A percentile compares a stretch with the other conserved stretches of the same genome.
phyloP scores from a whole-genome alignment of 345 rosid species.

The Euphorbia peplus region DNA sequence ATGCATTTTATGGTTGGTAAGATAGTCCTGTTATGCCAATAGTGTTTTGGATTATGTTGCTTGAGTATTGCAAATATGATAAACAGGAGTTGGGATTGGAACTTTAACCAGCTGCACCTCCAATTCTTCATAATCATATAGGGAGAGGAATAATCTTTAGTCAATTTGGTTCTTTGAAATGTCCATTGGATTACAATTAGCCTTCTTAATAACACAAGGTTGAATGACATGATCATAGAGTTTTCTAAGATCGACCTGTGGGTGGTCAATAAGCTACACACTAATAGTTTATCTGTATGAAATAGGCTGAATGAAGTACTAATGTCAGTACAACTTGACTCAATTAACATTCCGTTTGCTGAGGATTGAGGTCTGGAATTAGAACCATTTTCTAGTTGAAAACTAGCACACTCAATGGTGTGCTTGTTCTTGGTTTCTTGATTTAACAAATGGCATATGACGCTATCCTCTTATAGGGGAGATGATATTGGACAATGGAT shows the following conservation, averaged over 20 bases:
- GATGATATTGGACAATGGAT: background rate
- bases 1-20: background rate
- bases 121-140: background rate
- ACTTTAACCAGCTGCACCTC: background rate
- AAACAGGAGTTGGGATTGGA: too few species aligned
- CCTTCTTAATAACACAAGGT: background rate
- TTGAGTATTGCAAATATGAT: background rate
- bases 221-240: background rate
- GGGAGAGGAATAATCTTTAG: background rate
- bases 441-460: background rate
- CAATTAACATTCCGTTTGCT: background rate
- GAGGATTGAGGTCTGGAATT: background rate
- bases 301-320: background rate
- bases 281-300: background rate
- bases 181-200: too few species aligned
- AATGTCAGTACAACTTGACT: background rate
- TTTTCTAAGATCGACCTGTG: background rate
- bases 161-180: background rate
- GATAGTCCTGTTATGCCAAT: background rate
- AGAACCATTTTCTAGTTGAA: background rate
- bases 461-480: background rate
- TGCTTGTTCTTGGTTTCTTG: background rate
- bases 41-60: background rate
- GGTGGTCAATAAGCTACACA: background rate
- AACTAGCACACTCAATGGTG: background rate